Percentiles rank a stretch among this genome's conserved stretches.
These are phyloP conservation scores for Diaporthe citri DNA, from an alignment of 2,329 filamentous ascomycete genomes.

Conservation along the genomic window DNA sequence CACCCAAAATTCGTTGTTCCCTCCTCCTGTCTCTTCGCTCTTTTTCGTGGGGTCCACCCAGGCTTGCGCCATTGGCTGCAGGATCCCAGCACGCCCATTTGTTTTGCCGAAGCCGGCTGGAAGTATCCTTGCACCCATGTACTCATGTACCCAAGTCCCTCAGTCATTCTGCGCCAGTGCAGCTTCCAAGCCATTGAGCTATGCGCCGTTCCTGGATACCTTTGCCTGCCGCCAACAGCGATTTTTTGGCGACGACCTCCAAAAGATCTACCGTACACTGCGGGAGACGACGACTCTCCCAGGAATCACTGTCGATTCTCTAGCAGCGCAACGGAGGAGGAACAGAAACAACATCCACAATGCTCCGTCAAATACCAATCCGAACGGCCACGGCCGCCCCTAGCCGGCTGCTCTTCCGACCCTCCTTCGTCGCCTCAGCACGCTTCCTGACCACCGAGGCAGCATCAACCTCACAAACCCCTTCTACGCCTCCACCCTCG, in stretches of 20 bases:
- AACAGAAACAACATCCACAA: constrained; percentile 6
- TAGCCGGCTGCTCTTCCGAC: constrained; percentile 30
- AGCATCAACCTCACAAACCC: background rate
- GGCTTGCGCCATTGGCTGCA: constrained; percentile 22
- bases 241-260: constrained; percentile 14
- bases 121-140: constrained; percentile 2
- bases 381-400: constrained; percentile 32
- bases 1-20: constrained; percentile 41
- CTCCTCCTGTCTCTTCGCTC: constrained; percentile 15
- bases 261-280: background rate
- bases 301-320: background rate
- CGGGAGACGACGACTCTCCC: background rate
- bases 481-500: constrained; percentile 39
- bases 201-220: background rate
- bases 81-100: constrained; percentile 33
- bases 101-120: constrained; percentile 29
- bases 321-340: background rate
- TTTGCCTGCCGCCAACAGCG: constrained; percentile 29
- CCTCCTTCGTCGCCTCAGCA: constrained; percentile 19
- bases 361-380: constrained; percentile 37
- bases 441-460: constrained; percentile 8
- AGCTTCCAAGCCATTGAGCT: background rate
- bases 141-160: background rate
- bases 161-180: background rate
- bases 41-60: constrained; percentile 40